A percentile compares a stretch with the other conserved stretches of the same genome.
These are phyloP conservation scores for Cordyceps javanica DNA, from an alignment of 2,329 filamentous ascomycete genomes.

Conservation along the genomic window DNA sequence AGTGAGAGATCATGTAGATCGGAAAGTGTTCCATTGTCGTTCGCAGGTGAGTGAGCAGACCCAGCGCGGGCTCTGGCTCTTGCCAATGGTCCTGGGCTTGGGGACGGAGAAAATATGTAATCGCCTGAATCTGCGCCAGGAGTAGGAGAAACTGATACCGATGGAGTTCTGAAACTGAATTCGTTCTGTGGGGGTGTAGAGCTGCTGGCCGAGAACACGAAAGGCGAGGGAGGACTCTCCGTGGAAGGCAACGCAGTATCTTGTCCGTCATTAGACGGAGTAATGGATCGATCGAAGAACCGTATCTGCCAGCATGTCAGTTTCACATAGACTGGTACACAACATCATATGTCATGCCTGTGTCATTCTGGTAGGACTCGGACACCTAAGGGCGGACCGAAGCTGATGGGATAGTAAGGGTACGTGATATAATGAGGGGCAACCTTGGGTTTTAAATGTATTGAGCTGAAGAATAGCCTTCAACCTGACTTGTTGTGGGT, in stretches of 20 bases:
- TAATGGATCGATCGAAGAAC: not conserved
- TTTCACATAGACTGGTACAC: not conserved
- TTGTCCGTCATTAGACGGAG: not conserved
- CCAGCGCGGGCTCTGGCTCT: not conserved
- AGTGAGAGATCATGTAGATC: not conserved
- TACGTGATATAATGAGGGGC: not conserved
- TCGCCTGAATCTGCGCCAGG: not conserved
- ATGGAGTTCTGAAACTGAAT: not conserved
- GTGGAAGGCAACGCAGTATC: not conserved
- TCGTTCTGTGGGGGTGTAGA: not conserved
- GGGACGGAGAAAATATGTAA: not conserved
- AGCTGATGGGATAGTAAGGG: not conserved
- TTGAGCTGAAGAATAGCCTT: not conserved
- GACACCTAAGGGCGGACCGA: not conserved
- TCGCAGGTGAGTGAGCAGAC: not conserved
- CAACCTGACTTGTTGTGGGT: too few relatives aligned
- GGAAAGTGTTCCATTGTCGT: not conserved
- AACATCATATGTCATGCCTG: not conserved
- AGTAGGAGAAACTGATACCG: not conserved
- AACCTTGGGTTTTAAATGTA: not conserved
- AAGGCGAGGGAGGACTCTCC: not conserved
- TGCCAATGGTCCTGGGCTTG: not conserved
- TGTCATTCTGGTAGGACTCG: not conserved
- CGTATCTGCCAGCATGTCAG: not conserved
- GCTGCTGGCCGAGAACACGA: not conserved